Conservation (phyloP, 257 asterid species). For the Primulina eburnea region DNA sequence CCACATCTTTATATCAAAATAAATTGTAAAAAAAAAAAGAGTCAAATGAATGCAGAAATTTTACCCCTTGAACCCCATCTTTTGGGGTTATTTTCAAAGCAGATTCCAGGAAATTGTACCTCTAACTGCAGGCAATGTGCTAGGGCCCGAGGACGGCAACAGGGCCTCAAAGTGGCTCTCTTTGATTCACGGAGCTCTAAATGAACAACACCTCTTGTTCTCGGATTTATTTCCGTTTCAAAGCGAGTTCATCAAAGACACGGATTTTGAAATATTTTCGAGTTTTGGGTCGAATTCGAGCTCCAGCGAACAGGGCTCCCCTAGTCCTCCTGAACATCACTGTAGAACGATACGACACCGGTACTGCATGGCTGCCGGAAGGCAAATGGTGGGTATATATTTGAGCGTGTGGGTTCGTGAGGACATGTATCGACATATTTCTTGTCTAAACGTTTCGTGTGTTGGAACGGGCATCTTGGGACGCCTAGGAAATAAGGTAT, state of each 20-base stretch:
- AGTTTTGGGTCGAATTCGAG: slow-evolving; percentile 11
- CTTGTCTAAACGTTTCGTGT: slow-evolving; percentile 56
- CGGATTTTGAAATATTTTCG: slow-evolving; percentile 18
- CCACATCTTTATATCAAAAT: not conserved
- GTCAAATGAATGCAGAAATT: too few species aligned
- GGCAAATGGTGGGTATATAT: slow-evolving; percentile 80
- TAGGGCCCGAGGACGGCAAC: slow-evolving; percentile 43
- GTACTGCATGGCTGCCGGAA: slow-evolving; percentile 62
- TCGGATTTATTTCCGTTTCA: slow-evolving; percentile 24
- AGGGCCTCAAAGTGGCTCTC: slow-evolving; percentile 49
- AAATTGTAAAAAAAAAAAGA: too few species aligned
- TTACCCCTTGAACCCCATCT: too few species aligned
- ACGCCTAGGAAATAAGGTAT: slow-evolving; percentile 83
- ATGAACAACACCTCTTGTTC: slow-evolving; percentile 2
- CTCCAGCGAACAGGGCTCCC: not conserved
- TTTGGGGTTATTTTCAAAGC: slow-evolving; percentile 13
- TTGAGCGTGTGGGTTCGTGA: slow-evolving; percentile 63
- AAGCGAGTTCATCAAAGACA: slow-evolving; percentile 15
- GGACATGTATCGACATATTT: slow-evolving; percentile 44
- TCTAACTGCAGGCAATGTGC: slow-evolving; percentile 46
- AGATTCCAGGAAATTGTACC: slow-evolving; percentile 57
- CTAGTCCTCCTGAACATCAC: too few species aligned
- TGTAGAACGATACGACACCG: too few species aligned
- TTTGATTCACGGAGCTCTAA: slow-evolving; percentile 34
- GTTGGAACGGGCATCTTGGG: slow-evolving; percentile 84